Evolutionary conservation across 2,329 filamentous ascomycete genomes (phyloP).

Genomic region (Penicillium digitatum): DNA sequence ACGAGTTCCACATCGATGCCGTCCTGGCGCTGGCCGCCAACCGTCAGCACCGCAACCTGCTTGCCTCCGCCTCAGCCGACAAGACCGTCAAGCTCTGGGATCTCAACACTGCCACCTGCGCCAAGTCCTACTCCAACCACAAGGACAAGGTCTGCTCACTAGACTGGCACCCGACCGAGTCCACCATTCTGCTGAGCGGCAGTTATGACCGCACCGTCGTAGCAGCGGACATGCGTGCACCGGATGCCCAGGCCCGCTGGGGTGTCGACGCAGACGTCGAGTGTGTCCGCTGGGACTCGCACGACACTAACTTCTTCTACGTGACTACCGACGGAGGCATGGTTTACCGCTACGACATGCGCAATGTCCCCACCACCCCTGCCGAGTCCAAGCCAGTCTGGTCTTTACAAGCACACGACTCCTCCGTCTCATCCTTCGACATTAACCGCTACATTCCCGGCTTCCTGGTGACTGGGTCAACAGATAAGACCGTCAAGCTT

Average conservation of each 20-base stretch:
- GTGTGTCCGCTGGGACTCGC: constrained; percentile 85
- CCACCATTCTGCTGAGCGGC: constrained; percentile 84
- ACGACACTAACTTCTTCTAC: constrained; percentile 90
- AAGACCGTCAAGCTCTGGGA: constrained; percentile 99
- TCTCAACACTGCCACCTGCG: constrained; percentile 82
- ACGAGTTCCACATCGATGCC: constrained; percentile 89
- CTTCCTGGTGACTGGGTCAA: constrained; percentile 88
- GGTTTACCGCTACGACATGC: constrained; percentile 86
- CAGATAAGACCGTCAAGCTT: constrained; percentile 91
- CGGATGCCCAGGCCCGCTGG: constrained; percentile 80
- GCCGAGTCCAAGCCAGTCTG: constrained; percentile 78
- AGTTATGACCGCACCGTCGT: constrained; percentile 94
- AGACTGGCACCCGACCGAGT: constrained; percentile 84
- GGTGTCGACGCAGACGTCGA: constrained; percentile 95
- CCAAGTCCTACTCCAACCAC: constrained; percentile 93
- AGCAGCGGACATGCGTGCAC: constrained; percentile 93
- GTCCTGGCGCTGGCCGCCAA: constrained; percentile 89
- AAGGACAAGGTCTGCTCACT: constrained; percentile 97
- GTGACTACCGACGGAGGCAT: constrained; percentile 89
- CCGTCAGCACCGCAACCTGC: constrained; percentile 84
- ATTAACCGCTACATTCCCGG: constrained; percentile 86
- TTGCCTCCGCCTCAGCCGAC: constrained; percentile 92
- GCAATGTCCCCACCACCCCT: constrained; percentile 69
- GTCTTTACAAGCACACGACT: constrained; percentile 93
- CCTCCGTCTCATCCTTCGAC: constrained; percentile 86